Conservation (phyloP, 1,139 yeast species). For the Nadsonia starkeyi-henricii region DNA sequence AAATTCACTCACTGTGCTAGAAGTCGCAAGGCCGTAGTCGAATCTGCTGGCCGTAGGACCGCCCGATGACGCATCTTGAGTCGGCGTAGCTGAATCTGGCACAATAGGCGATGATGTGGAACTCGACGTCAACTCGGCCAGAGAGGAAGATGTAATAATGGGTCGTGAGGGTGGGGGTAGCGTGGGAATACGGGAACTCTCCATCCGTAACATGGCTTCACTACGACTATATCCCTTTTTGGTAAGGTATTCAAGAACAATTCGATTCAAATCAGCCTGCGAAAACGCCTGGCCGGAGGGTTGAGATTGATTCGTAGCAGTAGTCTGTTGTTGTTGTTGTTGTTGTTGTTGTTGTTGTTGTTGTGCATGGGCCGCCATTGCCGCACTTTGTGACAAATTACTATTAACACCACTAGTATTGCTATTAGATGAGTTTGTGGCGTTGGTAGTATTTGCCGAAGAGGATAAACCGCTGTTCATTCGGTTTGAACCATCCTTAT, state of each 20-base stretch:
- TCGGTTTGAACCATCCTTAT: no score
- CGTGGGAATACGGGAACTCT: slow-evolving; percentile 59
- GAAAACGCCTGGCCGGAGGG: slow-evolving; percentile 9
- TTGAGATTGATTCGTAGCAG: slow-evolving; percentile 4
- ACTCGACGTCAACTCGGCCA: no score
- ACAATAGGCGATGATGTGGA: no score
- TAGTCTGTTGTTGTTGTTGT: slow-evolving; percentile 8
- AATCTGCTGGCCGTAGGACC: background rate
- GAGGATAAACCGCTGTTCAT: no score
- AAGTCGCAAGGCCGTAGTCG: slow-evolving; percentile 10
- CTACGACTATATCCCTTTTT: slow-evolving; percentile 91
- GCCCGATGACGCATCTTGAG: background rate
- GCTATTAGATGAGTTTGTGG: no score
- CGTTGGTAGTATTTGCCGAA: no score
- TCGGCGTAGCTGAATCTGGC: background rate
- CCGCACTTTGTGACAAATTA: background rate
- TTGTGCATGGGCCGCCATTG: slow-evolving; percentile 5
- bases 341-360: slow-evolving; percentile 10
- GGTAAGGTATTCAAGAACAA: slow-evolving; percentile 80
- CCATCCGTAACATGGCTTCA: slow-evolving; percentile 86
- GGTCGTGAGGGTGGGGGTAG: slow-evolving; percentile 23
- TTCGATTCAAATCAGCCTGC: slow-evolving; percentile 59
- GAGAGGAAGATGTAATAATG: background rate
- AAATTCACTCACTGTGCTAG: background rate
- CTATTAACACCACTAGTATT: no score